Conservation (phyloP, 1,139 yeast species). For the Maudiozyma humilis region DNA sequence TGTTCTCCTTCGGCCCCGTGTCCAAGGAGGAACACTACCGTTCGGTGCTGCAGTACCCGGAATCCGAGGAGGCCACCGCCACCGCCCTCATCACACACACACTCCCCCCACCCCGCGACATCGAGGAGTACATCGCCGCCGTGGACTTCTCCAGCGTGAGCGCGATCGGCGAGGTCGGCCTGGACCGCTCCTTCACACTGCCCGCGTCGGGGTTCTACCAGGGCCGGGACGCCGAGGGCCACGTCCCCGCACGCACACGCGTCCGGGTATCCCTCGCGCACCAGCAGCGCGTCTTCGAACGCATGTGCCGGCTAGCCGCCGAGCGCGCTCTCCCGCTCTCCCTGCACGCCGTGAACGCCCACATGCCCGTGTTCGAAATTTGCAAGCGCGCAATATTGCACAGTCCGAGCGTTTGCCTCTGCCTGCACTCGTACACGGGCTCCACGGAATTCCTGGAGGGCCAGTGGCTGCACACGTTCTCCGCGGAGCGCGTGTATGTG, state of each 20-base stretch:
- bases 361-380: slow-evolving; percentile 48
- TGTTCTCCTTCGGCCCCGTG: slow-evolving; percentile 36
- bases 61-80: slow-evolving; percentile 22
- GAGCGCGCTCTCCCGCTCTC: slow-evolving; percentile 48
- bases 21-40: slow-evolving; percentile 45
- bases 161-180: slow-evolving; percentile 78
- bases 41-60: slow-evolving; percentile 30
- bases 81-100: slow-evolving; percentile 36
- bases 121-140: slow-evolving; percentile 29
- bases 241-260: slow-evolving; percentile 32
- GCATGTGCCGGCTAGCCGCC: slow-evolving; percentile 50
- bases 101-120: slow-evolving; percentile 55
- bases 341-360: slow-evolving; percentile 77
- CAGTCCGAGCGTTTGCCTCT: slow-evolving; percentile 32
- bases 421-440: slow-evolving; percentile 85
- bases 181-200: slow-evolving; percentile 67
- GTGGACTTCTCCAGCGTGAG: slow-evolving; percentile 29
- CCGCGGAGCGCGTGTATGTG: slow-evolving; percentile 33
- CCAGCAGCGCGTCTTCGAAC: slow-evolving; percentile 46
- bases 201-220: slow-evolving; percentile 50
- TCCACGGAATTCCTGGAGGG: slow-evolving; percentile 52
- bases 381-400: slow-evolving; percentile 27
- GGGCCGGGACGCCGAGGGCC: slow-evolving; percentile 29
- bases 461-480: slow-evolving; percentile 40
- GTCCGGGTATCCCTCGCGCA: slow-evolving; percentile 54